These are phyloP conservation scores for Akanthomyces uredinophilus DNA, from an alignment of 2,329 filamentous ascomycete genomes.

Conservation along the genomic window DNA sequence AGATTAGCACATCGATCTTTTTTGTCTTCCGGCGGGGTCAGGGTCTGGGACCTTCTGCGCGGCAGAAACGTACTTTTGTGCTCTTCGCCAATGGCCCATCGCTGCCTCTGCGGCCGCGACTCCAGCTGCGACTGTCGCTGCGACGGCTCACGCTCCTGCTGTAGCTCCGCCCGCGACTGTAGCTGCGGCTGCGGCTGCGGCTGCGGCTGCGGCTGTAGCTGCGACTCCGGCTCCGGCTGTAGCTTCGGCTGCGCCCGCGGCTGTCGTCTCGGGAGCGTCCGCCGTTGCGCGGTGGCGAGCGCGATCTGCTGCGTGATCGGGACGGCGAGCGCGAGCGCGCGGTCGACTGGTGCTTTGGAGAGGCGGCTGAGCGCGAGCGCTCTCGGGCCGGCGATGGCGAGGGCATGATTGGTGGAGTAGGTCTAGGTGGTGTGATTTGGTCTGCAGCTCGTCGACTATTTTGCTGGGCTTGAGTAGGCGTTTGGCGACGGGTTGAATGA, in stretches of 20 bases:
- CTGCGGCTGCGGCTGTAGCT: constrained; percentile 23
- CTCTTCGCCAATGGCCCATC: constrained; percentile 37
- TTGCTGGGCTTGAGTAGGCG: no score
- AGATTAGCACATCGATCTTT: background rate
- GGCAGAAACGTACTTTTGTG: constrained; percentile 44
- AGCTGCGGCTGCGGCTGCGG: constrained; percentile 23
- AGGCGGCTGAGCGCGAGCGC: constrained; percentile 28
- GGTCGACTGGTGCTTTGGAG: background rate
- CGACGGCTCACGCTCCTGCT: constrained; percentile 26
- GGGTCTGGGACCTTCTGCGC: background rate
- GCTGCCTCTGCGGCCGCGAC: constrained; percentile 26
- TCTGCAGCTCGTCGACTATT: background rate
- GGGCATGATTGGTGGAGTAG: background rate
- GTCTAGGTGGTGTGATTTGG: background rate
- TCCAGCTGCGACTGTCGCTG: constrained; percentile 26
- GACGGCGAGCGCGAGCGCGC: constrained; percentile 22
- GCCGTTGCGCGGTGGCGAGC: constrained; percentile 5
- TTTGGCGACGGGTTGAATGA: background rate
- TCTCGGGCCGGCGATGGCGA: constrained; percentile 27
- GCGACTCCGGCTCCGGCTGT: constrained; percentile 23
- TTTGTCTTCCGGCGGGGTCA: no score
- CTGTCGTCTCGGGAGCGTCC: background rate
- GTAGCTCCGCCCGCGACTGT: constrained; percentile 22
- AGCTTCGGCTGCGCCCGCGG: background rate
- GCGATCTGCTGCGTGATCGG: constrained; percentile 21